Conservation (phyloP, 768 basidiomycete species). For the Tulasnella sp. region DNA sequence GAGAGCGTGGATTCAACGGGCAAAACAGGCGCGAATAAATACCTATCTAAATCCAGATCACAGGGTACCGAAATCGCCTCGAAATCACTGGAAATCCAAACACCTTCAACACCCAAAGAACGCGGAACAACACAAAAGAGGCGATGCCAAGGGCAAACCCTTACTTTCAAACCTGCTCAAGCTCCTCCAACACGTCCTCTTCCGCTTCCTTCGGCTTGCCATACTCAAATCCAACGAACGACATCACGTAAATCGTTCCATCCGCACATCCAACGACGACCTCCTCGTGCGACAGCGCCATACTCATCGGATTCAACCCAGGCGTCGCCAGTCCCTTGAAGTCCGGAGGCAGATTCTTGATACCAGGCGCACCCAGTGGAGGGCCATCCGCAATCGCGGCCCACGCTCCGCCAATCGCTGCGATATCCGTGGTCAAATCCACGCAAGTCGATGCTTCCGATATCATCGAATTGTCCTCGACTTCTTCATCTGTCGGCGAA, state of each 20-base stretch:
- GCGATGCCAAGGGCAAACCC: too few species aligned
- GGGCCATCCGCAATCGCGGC: slow-evolving; percentile 38
- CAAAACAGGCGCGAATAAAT: too few species aligned
- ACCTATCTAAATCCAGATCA: too few species aligned
- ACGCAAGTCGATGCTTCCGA: slow-evolving; percentile 32
- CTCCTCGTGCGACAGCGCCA: slow-evolving; percentile 84
- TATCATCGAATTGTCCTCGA: background rate
- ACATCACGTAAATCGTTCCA: slow-evolving; percentile 57
- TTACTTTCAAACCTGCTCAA: background rate
- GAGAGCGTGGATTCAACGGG: too few species aligned
- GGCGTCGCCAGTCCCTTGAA: slow-evolving; percentile 72
- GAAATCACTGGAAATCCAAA: too few species aligned
- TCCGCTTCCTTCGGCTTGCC: background rate
- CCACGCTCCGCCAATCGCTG: slow-evolving; percentile 67
- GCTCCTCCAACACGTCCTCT: background rate
- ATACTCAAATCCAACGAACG: slow-evolving; percentile 10
- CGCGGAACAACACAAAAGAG: too few species aligned
- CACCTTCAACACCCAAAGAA: too few species aligned
- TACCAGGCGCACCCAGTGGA: slow-evolving; percentile 19
- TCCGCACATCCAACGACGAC: slow-evolving; percentile 86
- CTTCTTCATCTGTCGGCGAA: background rate
- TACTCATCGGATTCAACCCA: slow-evolving; percentile 90
- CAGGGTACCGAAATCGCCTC: too few species aligned
- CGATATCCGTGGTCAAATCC: slow-evolving; percentile 41
- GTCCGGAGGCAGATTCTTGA: slow-evolving; percentile 48